Base-by-base conservation (phyloP, 768 basidiomycete species). In the Auriscalpium orientale region DNA sequence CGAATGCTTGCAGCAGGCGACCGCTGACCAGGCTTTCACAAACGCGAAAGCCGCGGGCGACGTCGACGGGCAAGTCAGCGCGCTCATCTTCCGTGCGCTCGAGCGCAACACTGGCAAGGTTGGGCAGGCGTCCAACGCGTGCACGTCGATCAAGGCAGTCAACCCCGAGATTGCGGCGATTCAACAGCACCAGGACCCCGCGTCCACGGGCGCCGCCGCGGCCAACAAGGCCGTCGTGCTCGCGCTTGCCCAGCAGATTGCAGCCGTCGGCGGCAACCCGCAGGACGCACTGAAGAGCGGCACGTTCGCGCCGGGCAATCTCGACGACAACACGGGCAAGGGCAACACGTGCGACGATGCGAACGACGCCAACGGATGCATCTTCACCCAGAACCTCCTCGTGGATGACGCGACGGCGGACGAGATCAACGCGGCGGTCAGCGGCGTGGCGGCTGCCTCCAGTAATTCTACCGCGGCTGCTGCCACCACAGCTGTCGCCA, bases 91-190 rank as follows among this genome's bases (percentile, higher is more conserved):
- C 71, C 76, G 83, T 51, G 83, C 84, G 7, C 67, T 88, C 34
- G 85, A 87, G 71, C 76, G 84, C 18, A 88, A 87, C 69, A 79
- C 83, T 18, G 81, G 77, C 4, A 57, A 66, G 40, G 79, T 84
- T 54, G 81, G 81, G n/a, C 67, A 66, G 2, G 67, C 67, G 21
- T 74, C 75, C 33, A 73, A 65, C 13, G 59, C 71, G n/a, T 85
- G 83, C 72, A 83, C 75, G 1, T 72, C 75, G 53, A 70, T 80
- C 68, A 74, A 72, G 36, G 80, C 84, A 7, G 74, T 73, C 46
- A 85, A 86, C 69, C 77, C 83, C 16, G 83, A 86, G 67, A 80
- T 86, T 61, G 82, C 81, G 33, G 84, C 82, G 37, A 76, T 85
- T 57, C 68, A 73, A 45, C 84, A 83, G 66, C 82, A 85, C 66